Base-by-base conservation (phyloP, 73 alveolate species). In the Uronychia setigera region DNA sequence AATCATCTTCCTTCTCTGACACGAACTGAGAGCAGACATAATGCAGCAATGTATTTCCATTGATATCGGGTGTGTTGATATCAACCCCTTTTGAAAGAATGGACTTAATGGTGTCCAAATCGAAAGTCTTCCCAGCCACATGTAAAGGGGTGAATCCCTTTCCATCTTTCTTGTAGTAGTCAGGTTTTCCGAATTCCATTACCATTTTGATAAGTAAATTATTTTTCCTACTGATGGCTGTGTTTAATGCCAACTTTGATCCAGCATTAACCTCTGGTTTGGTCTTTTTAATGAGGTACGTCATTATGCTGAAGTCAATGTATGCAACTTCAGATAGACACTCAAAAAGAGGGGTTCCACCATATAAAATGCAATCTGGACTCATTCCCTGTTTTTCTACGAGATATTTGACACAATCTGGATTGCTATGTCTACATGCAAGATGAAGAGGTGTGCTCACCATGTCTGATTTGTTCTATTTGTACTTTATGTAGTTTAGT, bases 61-160 rank as follows among this genome's bases (percentile, higher is more conserved):
- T 80, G 9, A 32, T 67, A 46, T 88, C 94, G 0, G 94, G 88
- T 1, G 77, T 57, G 59, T 76, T 78, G 0, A 90, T 89, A 34
- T 89, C 89, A 0, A 87, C 92, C 0, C 92, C 92, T 67, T 80
- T 89, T 11, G 77, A 28, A 0, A 88, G 46, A 0, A 89, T 83
- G 26, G 25, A 80, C 76, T 84, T 90, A 19, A 89, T 57, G 59
- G 82, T 59, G 28, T 78, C 89, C 28, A 27, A 25, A 30, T 74
- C 57, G 0, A 89, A 89, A 26, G 29, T 19, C 33, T 84, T 89
- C 0, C 88, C 95, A 1, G 95, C 89, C 1, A 57, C 14, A 34
- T 89, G 95, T 28, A 89, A 76, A 0, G 95, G 92, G 0, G 95
- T 89, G 84, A 80, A 87, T 59, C 95, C 95, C 74, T 84, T 78